phyloP scores from a whole-genome alignment of 495 filamentous ascomycete genomes.

The Venustampulla echinocandica region DNA sequence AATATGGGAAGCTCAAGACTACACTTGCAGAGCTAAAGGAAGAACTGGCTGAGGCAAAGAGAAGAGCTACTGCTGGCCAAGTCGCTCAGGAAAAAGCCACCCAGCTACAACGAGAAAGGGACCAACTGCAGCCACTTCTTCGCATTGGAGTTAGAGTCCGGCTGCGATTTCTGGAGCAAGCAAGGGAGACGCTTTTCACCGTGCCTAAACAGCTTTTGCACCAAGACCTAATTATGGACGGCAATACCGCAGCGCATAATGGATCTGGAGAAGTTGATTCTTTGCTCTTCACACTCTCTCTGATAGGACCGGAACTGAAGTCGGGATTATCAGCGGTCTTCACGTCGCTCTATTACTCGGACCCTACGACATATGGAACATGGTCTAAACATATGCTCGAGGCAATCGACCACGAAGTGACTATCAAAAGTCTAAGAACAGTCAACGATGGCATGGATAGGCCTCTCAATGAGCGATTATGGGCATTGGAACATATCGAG shows the following conservation, averaged over 20 bases:
- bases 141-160: constrained; percentile 3
- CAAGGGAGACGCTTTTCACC: background rate
- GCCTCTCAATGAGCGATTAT: constrained; percentile 1
- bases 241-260: constrained; percentile 9
- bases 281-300: background rate
- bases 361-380: background rate
- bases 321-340: background rate
- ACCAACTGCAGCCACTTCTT: no score
- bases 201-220: background rate
- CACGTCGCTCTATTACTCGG: background rate
- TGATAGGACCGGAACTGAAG: background rate
- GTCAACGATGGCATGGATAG: background rate
- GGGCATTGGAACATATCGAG: constrained; percentile 4
- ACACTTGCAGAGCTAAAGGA: no score
- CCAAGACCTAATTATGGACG: background rate
- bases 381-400: background rate
- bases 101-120: no score
- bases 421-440: constrained; percentile 1
- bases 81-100: no score
- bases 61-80: no score
- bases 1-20: no score
- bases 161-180: constrained; percentile 8
- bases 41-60: no score
- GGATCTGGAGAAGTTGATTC: constrained; percentile 3
- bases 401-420: constrained; percentile 4